phyloP scores from a whole-genome alignment of 2,329 filamentous ascomycete genomes.

The Diaporthe citri region DNA sequence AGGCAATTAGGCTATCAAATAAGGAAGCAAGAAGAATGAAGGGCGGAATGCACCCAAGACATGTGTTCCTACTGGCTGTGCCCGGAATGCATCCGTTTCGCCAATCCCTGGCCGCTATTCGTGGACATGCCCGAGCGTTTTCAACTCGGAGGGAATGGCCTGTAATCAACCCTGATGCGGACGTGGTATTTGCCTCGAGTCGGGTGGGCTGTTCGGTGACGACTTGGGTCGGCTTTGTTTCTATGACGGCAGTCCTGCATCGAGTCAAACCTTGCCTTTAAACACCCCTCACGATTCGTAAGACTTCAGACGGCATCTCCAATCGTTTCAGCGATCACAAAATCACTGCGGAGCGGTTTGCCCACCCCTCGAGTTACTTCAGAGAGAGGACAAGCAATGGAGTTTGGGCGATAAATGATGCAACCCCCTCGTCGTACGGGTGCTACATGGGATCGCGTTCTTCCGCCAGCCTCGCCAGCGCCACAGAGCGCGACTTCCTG shows the following conservation, averaged over 20 bases:
- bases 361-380: neutral
- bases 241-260: constrained; percentile 4
- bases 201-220: constrained; percentile 5
- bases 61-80: neutral
- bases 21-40: constrained; percentile 4
- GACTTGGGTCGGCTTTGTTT: neutral
- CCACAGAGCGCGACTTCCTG: constrained; percentile 25
- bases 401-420: constrained; percentile 11
- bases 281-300: neutral
- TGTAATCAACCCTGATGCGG: neutral
- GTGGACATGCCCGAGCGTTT: neutral
- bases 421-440: constrained; percentile 8
- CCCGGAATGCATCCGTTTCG: neutral
- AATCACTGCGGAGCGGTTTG: neutral
- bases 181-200: neutral
- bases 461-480: constrained; percentile 19
- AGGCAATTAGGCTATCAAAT: constrained; percentile 48
- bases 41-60: constrained; percentile 7
- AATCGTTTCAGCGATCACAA: neutral
- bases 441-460: neutral
- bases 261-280: constrained; percentile 29
- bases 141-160: neutral
- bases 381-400: neutral
- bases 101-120: neutral
- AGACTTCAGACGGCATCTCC: constrained; percentile 20